A percentile compares a stretch with the other conserved stretches of the same genome.
phyloP scores from a whole-genome alignment of 192 early-diverging fungal species.

The Spizellomyces punctatus region DNA sequence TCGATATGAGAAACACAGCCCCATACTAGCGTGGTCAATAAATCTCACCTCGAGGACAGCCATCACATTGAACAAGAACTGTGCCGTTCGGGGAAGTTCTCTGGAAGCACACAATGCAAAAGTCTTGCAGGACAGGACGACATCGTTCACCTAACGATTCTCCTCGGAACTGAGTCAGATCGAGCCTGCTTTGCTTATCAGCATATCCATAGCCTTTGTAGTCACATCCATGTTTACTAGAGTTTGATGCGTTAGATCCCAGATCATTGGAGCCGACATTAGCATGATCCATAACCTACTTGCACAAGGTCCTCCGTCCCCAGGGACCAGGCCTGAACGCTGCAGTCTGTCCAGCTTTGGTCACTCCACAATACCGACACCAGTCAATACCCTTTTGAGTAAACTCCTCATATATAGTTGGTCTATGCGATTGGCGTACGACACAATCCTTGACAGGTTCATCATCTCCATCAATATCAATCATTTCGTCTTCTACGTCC shows the following conservation, averaged over 20 bases:
- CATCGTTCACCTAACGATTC: conserved; percentile 79
- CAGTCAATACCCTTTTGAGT: conserved; percentile 72
- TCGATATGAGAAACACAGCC: not conserved
- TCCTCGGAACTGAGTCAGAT: conserved; percentile 73
- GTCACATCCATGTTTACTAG: conserved; percentile 89
- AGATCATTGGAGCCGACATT: not conserved
- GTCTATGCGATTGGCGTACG: conserved; percentile 34
- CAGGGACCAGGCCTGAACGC: conserved; percentile 84
- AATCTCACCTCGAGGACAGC: conserved; percentile 66
- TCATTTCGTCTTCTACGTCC: conserved; percentile 10
- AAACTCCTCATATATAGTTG: conserved; percentile 67
- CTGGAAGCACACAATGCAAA: conserved; percentile 75
- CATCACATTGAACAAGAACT: conserved; percentile 77
- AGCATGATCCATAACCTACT: conserved; percentile 51
- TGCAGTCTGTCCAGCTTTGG: conserved; percentile 79
- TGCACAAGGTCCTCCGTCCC: conserved; percentile 94
- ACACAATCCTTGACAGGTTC: conserved; percentile 1
- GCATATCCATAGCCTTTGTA: conserved; percentile 94
- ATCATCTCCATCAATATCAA: not conserved
- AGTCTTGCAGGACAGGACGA: conserved; percentile 88
- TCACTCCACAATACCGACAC: conserved; percentile 93
- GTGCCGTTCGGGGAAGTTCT: conserved; percentile 64
- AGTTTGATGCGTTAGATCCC: conserved; percentile 6
- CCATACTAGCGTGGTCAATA: not conserved
- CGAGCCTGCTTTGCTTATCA: conserved; percentile 82